phyloP scores from a whole-genome alignment of 768 basidiomycete species.

The Megacollybia marginata region DNA sequence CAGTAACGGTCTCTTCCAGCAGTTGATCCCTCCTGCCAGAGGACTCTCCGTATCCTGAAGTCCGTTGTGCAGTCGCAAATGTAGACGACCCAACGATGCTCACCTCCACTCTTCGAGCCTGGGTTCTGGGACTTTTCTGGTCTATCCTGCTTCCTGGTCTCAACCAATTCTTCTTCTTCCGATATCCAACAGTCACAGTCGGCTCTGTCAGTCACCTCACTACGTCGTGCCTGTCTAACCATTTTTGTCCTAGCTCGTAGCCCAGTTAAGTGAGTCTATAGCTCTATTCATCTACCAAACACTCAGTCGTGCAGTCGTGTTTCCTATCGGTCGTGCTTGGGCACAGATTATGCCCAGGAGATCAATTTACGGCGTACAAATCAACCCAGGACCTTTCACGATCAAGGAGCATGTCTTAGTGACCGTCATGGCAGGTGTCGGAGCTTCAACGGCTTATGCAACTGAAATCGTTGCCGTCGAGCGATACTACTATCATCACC shows the following conservation, averaged over 20 bases:
- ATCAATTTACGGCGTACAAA: conserved; percentile 47
- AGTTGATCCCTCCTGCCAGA: conserved; percentile 23
- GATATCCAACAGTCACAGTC: conserved; percentile 27
- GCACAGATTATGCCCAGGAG: conserved; percentile 46
- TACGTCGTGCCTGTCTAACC: conserved; percentile 9
- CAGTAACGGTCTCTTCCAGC: no score
- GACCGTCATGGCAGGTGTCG: conserved; percentile 48
- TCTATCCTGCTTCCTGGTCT: conserved; percentile 49
- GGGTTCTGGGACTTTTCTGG: conserved; percentile 48
- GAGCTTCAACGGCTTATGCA: conserved; percentile 56
- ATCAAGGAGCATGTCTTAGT: conserved; percentile 67
- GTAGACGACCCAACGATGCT: conserved; percentile 57
- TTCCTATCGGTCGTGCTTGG: conserved; percentile 57
- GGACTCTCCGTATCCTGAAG: conserved; percentile 77
- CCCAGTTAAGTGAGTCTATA: conserved; percentile 35
- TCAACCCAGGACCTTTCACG: conserved; percentile 73
- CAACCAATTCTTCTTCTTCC: conserved; percentile 52
- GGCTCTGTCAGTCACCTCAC: conserved; percentile 1
- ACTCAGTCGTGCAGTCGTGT: conserved; percentile 31
- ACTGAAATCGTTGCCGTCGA: conserved; percentile 69
- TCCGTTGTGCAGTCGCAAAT: conserved; percentile 62
- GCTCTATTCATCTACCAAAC: no score
- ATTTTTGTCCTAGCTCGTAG: conserved; percentile 37
- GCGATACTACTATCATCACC: conserved; percentile 56
- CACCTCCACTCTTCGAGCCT: conserved; percentile 40